Evolutionary conservation across 306 rosid species (phyloP), one percentile per base, ranked within the genome.

Genomic region (Cicer judaicum): DNA sequence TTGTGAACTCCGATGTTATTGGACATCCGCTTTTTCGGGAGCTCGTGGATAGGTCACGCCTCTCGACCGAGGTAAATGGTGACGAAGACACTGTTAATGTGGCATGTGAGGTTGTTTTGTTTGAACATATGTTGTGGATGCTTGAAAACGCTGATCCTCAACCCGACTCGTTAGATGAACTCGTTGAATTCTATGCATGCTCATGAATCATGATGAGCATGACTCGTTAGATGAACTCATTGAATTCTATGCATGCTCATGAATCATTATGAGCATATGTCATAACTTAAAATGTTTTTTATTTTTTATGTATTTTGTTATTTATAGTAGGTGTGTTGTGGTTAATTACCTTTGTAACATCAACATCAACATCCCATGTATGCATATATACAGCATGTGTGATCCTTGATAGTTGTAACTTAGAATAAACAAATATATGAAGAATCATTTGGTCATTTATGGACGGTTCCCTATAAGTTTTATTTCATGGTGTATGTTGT

Each of bases 81-180:
- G 68, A 56, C 0, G 68, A 78, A 39, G 84, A 81, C 60, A 73
- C 84, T 0, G 40, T 85, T 71, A 79, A 64, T 42, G 93, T 91
- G 18, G 80, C 92, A 0, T 91, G 96, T 55, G 96, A 91, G 84
- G 96, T 91, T 54, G 96, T 91, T 15, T 41, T 88, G 69, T 91
- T 91, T 61, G 92, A 91, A 39, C 96, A 91, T 84, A 46, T 91
- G 68, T 88, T 91, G 3, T 91, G 96, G 96, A 91, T 91, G 96
- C 87, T 91, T 2, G 89, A 91, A 21, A 88, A 89, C 48, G 89
- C 90, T 5, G 96, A 91, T 80, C 92, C 89, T 1, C 93, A 85
- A 67, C 93, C 92, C 0, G 93, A 87, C 11, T 87, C 96, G 0
- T 40, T 89, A 63, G 74, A 91, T 29, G 96, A 89, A 29, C 89